phyloP scores from a whole-genome alignment of 2,329 filamentous ascomycete species.

The Lasiodiplodia sp. region DNA sequence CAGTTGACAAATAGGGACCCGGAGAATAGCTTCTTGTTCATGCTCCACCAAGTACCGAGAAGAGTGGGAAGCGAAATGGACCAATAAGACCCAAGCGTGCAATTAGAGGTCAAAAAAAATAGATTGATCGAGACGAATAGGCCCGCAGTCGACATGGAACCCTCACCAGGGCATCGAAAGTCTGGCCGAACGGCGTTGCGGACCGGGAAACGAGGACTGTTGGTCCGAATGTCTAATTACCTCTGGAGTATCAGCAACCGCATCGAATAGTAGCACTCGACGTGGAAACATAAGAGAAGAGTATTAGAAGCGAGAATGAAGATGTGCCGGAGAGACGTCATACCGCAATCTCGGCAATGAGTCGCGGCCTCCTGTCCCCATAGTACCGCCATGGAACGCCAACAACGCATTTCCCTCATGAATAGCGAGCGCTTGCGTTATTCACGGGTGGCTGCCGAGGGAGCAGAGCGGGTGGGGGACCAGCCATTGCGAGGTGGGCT shows the following conservation, averaged over 20 bases:
- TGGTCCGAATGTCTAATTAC: neutral
- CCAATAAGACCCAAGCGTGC: conserved; percentile 17
- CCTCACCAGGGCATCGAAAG: neutral
- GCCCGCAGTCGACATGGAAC: conserved; percentile 15
- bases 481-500: conserved; percentile 23
- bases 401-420: conserved; percentile 17
- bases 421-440: conserved; percentile 21
- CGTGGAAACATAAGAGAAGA: conserved; percentile 9
- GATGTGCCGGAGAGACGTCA: conserved; percentile 24
- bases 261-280: conserved; percentile 1
- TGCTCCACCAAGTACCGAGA: conserved; percentile 20
- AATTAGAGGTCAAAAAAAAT: conserved; percentile 13
- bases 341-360: conserved; percentile 27
- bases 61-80: conserved; percentile 25
- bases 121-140: conserved; percentile 7
- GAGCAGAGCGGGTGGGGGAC: conserved; percentile 10
- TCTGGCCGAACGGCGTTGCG: conserved; percentile 10
- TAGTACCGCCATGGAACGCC: neutral
- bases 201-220: conserved; percentile 5
- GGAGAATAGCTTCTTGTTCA: neutral
- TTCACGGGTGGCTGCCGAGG: conserved; percentile 8
- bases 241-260: conserved; percentile 5
- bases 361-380: conserved; percentile 15
- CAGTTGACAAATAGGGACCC: conserved; percentile 4
- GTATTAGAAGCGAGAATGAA: conserved; percentile 19